Evolutionary conservation across 2,329 filamentous ascomycete genomes (phyloP), one percentile per base, ranked within the genome.

Genomic region (Pleoardoris graminearum): DNA sequence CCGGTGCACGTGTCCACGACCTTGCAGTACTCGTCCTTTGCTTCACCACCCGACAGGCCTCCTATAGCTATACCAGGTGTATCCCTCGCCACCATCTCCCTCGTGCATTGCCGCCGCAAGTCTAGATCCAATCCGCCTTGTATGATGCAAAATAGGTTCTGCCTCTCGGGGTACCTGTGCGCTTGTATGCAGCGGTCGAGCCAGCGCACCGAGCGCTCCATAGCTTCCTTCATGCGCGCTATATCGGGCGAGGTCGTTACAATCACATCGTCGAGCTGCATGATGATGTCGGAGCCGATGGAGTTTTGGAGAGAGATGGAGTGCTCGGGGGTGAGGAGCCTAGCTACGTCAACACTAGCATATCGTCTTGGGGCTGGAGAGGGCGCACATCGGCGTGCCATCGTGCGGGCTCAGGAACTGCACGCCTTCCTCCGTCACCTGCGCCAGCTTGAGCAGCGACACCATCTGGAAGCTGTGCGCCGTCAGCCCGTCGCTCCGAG

Each of bases 61-160:
- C 95, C 94, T 65, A 99, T 97, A 21, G 94, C 94, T 65, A 99
- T 96, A 12, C 94, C 94, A 0, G 94, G 94, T 0, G 95, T 99
- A 75, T 96, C 86, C 60, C 95, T 82, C 29, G 85, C 87, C 2
- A 96, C 82, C 95, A 99, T 99, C 68, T 89, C 87, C 44, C 78
- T 77, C 60, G 89, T 93, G 76, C 95, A 99, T 71, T 93, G 82
- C 56, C 82, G 82, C 19, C 94, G 85, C 80, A 99, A 85, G 1
- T 91, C 89, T 4, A 96, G 77, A 73, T 99, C 92, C 7, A 99
- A 79, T 0, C 94, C 94, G 55, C 94, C 94, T 75, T 99, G 94
- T 61, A 99, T 97, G 68, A 99, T 99, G 75, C 95, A 99, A 75
- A 99, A 99, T 5, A 99, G 82, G 66, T 97, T 99, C 73, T 99